Evolutionary conservation across 225 moss, liverwort and hornwort genomes (phyloP).

Genomic region (Bryum argenteum): DNA sequence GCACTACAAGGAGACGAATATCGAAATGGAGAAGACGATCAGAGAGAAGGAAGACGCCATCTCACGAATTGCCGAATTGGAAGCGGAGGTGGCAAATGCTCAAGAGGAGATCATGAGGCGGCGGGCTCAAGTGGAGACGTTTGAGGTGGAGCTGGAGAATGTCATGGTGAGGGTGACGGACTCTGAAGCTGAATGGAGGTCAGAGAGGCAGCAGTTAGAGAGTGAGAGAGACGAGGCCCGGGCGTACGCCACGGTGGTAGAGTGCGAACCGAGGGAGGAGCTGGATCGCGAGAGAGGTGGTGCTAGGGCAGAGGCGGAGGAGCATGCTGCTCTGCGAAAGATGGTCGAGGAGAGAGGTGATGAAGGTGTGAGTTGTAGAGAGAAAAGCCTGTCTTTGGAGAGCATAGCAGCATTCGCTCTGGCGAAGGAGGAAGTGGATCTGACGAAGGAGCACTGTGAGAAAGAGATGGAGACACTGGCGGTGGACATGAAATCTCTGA

Average conservation of each 20-base stretch:
- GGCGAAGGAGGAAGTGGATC: slow-evolving; percentile 59
- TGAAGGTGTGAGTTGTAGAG: slow-evolving; percentile 15
- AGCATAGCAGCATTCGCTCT: slow-evolving; percentile 49
- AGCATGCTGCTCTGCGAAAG: slow-evolving; percentile 33
- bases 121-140: slow-evolving; percentile 42
- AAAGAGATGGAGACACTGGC: slow-evolving; percentile 58
- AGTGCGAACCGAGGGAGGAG: slow-evolving; percentile 37
- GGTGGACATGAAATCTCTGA: slow-evolving; percentile 49
- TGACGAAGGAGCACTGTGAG: slow-evolving; percentile 48
- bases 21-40: slow-evolving; percentile 61
- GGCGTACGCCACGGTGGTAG: slow-evolving; percentile 36
- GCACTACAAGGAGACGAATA: slow-evolving; percentile 47
- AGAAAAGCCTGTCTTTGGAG: slow-evolving; percentile 41
- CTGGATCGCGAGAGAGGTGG: slow-evolving; percentile 31
- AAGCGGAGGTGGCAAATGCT: slow-evolving; percentile 27
- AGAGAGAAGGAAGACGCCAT: slow-evolving; percentile 49
- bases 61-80: slow-evolving; percentile 39
- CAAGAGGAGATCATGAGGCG: slow-evolving; percentile 42
- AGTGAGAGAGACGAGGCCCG: slow-evolving; percentile 46
- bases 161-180: slow-evolving; percentile 53
- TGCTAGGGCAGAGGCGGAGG: slow-evolving; percentile 30
- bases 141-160: slow-evolving; percentile 55
- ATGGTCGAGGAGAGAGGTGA: slow-evolving; percentile 11
- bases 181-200: slow-evolving; percentile 54
- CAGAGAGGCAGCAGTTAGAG: slow-evolving; percentile 49